Conservation (phyloP, 495 filamentous ascomycete species). For the Annulohypoxylon maeteangense region DNA sequence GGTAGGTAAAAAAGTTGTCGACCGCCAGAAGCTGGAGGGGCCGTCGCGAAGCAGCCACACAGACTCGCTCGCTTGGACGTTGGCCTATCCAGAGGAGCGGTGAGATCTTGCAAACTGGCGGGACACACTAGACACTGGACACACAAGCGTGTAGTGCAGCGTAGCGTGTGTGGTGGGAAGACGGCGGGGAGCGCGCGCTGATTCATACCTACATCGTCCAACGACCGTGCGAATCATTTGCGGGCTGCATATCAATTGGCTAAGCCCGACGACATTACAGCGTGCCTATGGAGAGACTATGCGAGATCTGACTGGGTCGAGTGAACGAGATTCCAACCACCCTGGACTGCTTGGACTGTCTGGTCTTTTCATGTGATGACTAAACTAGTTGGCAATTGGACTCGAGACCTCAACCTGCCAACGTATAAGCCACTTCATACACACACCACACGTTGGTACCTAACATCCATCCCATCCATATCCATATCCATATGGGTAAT, state of each 20-base stretch:
- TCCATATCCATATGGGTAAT: not conserved
- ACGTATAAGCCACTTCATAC: slow-evolving; percentile 19
- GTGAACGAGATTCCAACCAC: slow-evolving; percentile 1
- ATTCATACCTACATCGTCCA: slow-evolving; percentile 18
- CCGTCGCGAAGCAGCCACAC: slow-evolving; percentile 32
- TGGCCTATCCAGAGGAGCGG: slow-evolving; percentile 31
- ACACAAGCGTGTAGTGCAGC: not conserved
- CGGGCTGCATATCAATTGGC: slow-evolving; percentile 37
- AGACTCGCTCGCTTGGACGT: slow-evolving; percentile 21
- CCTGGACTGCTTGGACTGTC: too few relatives aligned
- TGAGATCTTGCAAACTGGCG: slow-evolving; percentile 40
- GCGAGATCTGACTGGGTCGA: slow-evolving; percentile 31
- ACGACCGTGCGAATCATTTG: slow-evolving; percentile 31
- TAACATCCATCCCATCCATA: not conserved
- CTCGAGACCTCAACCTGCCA: slow-evolving; percentile 11
- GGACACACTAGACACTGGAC: slow-evolving; percentile 15
- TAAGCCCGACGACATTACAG: not conserved
- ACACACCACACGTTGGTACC: slow-evolving; percentile 2
- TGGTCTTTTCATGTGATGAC: slow-evolving; percentile 38
- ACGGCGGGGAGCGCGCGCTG: slow-evolving; percentile 32
- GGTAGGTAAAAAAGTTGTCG: too few relatives aligned
- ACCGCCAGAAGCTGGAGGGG: slow-evolving; percentile 39
- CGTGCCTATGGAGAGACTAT: slow-evolving; percentile 32
- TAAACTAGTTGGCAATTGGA: slow-evolving; percentile 28
- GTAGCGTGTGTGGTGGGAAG: slow-evolving; percentile 3